These are phyloP conservation scores for Curvularia sp. DNA, from an alignment of 2,329 filamentous ascomycete species.

Conservation along the genomic window DNA sequence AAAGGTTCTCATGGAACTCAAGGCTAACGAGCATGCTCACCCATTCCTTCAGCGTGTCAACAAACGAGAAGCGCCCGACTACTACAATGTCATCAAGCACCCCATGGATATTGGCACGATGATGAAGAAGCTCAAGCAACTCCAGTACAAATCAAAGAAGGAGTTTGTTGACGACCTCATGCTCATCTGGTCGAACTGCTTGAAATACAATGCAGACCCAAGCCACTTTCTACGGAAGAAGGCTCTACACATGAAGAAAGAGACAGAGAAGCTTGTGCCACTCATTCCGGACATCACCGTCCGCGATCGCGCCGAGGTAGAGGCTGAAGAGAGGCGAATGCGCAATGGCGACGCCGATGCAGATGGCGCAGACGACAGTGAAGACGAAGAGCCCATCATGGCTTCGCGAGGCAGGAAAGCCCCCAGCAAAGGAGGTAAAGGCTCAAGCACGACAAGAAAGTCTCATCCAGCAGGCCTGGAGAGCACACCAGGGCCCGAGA, in stretches of 20 bases:
- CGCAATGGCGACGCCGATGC: conserved; percentile 82
- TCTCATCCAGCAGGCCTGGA: conserved; percentile 76
- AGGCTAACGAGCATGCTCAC: conserved; percentile 97
- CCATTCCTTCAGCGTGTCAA: conserved; percentile 94
- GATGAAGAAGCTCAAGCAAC: conserved; percentile 91
- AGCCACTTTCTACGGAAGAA: conserved; percentile 88
- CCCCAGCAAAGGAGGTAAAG: conserved; percentile 76
- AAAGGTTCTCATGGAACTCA: conserved; percentile 95
- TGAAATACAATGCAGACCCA: conserved; percentile 92
- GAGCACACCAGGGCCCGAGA: conserved; percentile 76
- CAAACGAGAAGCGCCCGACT: conserved; percentile 96
- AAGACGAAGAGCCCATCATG: conserved; percentile 95
- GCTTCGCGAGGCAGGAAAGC: conserved; percentile 92
- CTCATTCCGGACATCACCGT: conserved; percentile 93
- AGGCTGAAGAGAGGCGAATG: conserved; percentile 73
- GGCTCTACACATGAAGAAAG: conserved; percentile 94
- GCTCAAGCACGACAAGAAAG: conserved; percentile 69
- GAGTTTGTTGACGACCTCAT: conserved; percentile 95
- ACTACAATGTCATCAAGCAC: conserved; percentile 90
- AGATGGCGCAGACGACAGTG: conserved; percentile 86
- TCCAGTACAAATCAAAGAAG: conserved; percentile 70
- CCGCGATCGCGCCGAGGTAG: conserved; percentile 89
- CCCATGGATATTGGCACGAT: conserved; percentile 98
- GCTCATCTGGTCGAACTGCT: conserved; percentile 95
- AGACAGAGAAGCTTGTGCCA: conserved; percentile 94